These are phyloP conservation scores for Acmispon strigosus DNA, from an alignment of 306 rosid genomes.

Conservation along the genomic window DNA sequence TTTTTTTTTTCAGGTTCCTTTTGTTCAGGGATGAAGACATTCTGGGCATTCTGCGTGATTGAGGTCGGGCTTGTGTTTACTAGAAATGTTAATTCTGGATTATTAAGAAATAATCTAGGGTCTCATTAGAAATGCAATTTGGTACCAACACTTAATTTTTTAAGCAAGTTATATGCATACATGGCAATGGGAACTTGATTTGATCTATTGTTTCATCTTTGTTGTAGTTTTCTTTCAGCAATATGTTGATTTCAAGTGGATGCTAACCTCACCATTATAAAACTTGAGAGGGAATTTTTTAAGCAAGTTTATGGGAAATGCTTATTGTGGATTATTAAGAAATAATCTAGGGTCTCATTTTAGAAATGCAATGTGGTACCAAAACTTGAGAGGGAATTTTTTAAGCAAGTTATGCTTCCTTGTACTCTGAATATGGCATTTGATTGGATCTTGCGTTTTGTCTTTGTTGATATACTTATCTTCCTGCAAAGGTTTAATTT, in stretches of 20 bases:
- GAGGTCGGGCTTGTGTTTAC: background rate
- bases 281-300: no score
- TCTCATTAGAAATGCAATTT: background rate
- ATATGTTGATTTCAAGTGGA: background rate
- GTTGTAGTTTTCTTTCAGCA: background rate
- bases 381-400: no score
- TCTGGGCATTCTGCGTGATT: constrained; percentile 45
- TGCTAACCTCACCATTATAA: no score
- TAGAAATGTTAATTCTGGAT: background rate
- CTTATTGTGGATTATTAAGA: no score
- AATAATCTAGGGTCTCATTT: no score
- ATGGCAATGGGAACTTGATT: background rate
- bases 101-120: background rate
- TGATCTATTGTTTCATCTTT: background rate
- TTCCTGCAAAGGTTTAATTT: no score
- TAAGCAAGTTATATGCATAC: background rate
- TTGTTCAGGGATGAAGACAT: constrained; percentile 57
- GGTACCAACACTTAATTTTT: background rate
- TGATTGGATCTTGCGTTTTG: no score
- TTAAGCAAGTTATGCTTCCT: no score
- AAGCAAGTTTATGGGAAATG: no score
- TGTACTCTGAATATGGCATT: no score
- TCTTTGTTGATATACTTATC: no score
- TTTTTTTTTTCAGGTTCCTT: constrained; percentile 50
- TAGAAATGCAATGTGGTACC: no score